Evolutionary conservation across 441 rosid species (phyloP), one percentile per base, ranked within the genome.

Genomic region (Adansonia grandidieri): DNA sequence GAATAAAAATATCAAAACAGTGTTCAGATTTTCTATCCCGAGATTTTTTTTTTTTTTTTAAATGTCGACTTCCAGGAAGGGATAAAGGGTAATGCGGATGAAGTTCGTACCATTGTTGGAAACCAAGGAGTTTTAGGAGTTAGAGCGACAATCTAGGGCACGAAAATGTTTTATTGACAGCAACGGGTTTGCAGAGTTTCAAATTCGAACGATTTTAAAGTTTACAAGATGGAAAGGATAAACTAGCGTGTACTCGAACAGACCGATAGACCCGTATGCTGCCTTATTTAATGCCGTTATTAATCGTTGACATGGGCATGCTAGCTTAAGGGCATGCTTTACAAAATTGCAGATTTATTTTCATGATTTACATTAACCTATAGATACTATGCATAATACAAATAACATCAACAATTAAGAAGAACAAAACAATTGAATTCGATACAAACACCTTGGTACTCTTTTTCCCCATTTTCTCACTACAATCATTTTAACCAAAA

Each of bases 1-100:
- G 11, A 45, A 60, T 8, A n/a, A 77, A 45, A 3, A 42, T 42
- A 70, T 69, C 50, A 66, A 74, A 44, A 63, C 22, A 4, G 7
- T 19, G 7, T 56, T 19, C 50, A 32, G 28, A n/a, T 71, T 54
- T 51, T 51, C 10, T 64, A 19, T 28, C 20, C 37, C 15, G 7
- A 32, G 37, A 53, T 28, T 1, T 28, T 28, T 1, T 28, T 28
- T 1, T 2, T 2, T 28, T 28, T 28, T 28, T 28, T 28, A 32
- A 63, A 32, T 94, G 94, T 47, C 57, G 1, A 14, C 8, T 48
- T 48, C 22, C 1, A 42, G 44, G 45, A 56, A 17, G 1, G 58
- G 37, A 40, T 11, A 1, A 51, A 32, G 45, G 17, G 13, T 10
- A 54, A 20, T 24, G 22, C 57, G 48, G 78, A 64, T 44, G 9